A percentile compares a stretch with the other conserved stretches of the same genome.
phyloP scores from a whole-genome alignment of 192 early-diverging fungal genomes.

The Umbelopsis sp. region DNA sequence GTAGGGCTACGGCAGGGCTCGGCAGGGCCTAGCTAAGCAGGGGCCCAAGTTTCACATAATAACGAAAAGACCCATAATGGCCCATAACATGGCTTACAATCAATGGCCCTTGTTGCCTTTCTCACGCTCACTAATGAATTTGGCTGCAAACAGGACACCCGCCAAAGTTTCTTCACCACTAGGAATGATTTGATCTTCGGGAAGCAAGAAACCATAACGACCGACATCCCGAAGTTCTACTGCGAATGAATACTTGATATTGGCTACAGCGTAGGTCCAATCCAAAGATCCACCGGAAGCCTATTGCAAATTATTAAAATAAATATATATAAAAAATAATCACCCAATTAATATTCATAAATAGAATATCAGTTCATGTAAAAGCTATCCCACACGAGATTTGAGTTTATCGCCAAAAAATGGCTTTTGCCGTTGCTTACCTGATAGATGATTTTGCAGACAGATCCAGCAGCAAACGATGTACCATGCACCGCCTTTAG shows the following conservation, averaged over 20 bases:
- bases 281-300: conserved; percentile 59
- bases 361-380: too few relatives aligned
- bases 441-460: conserved; percentile 65
- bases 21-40: too few relatives aligned
- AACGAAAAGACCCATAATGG: too few relatives aligned
- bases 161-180: conserved; percentile 48
- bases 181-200: conserved; percentile 56
- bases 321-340: conserved; percentile 29
- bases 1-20: too few relatives aligned
- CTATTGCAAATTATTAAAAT: conserved; percentile 57
- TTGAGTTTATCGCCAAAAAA: conserved; percentile 7
- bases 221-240: conserved; percentile 65
- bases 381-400: background rate
- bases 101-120: conserved; percentile 27
- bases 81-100: background rate
- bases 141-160: conserved; percentile 36
- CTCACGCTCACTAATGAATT: conserved; percentile 48
- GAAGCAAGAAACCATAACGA: conserved; percentile 57
- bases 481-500: conserved; percentile 59
- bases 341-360: too few relatives aligned
- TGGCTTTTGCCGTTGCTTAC: conserved; percentile 22
- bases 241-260: conserved; percentile 61
- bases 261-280: conserved; percentile 56
- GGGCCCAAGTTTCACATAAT: too few relatives aligned
- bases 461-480: conserved; percentile 58